Evolutionary conservation across 2,329 filamentous ascomycete genomes (phyloP).

Genomic region (Aphanocladium album): DNA sequence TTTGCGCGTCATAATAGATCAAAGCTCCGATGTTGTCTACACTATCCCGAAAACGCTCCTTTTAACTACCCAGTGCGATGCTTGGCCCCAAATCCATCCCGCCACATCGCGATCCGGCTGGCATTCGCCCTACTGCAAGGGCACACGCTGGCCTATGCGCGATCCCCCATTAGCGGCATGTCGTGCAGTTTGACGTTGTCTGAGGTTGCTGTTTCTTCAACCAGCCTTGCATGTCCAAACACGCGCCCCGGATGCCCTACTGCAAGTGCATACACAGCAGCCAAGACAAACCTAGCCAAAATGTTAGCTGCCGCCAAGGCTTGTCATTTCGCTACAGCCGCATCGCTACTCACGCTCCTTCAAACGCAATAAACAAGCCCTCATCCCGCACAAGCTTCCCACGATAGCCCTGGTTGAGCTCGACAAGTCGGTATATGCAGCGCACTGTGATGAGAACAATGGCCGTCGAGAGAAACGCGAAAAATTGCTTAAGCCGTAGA

Average conservation of each 20-base stretch:
- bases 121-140: not conserved
- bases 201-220: not conserved
- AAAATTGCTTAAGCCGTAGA: conserved; percentile 32
- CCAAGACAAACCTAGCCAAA: not conserved
- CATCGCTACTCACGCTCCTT: not conserved
- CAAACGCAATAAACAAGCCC: not conserved
- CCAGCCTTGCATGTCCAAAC: not conserved
- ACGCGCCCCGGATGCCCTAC: not conserved
- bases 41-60: not conserved
- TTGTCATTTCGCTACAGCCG: not conserved
- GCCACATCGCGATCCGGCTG: conserved; percentile 5
- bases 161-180: not conserved
- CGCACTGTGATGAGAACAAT: conserved; percentile 57
- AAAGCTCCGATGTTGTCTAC: not conserved
- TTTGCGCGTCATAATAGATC: not conserved
- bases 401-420: conserved; percentile 58
- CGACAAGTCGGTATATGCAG: conserved; percentile 60
- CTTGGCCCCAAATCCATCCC: not conserved
- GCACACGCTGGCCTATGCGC: not conserved
- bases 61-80: not conserved
- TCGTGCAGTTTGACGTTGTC: not conserved
- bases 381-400: conserved; percentile 44
- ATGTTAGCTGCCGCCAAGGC: not conserved
- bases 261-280: not conserved
- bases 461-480: conserved; percentile 45